Evolutionary conservation across 164 flowering plant genomes (phyloP).

Genomic region (Nymphaea colorata): DNA sequence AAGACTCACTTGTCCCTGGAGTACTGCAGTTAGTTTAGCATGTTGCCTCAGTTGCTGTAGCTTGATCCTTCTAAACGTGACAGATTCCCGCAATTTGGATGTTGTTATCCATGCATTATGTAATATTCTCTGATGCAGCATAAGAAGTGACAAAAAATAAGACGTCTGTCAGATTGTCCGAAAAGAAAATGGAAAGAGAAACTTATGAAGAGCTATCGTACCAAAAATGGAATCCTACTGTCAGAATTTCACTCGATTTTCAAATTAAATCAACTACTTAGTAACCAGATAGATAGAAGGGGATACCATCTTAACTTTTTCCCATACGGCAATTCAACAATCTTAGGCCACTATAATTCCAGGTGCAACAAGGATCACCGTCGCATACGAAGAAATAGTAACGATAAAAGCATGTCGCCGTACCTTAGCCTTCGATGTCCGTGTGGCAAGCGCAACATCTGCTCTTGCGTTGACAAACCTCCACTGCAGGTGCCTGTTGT

Average conservation of each 20-base stretch:
- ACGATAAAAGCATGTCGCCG: neutral
- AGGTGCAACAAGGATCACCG: no score
- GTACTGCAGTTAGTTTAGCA: slow-evolving; percentile 61
- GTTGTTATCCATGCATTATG: slow-evolving; percentile 82
- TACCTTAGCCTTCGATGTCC: slow-evolving; percentile 68
- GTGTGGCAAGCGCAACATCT: slow-evolving; percentile 40
- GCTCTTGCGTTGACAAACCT: slow-evolving; percentile 63
- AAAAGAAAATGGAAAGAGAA: slow-evolving; percentile 32
- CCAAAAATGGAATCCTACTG: no score
- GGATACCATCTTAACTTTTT: no score
- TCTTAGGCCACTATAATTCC: no score
- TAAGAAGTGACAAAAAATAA: neutral
- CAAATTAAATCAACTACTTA: no score
- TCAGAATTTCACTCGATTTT: no score
- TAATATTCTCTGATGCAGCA: slow-evolving; percentile 45
- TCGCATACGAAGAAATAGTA: no score
- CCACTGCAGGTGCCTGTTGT: slow-evolving; percentile 88
- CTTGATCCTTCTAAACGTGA: slow-evolving; percentile 59
- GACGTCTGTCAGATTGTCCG: neutral
- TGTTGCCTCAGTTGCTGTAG: slow-evolving; percentile 62
- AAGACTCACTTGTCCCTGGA: slow-evolving; percentile 67
- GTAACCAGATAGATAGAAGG: no score
- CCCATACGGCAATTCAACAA: no score
- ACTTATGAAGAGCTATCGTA: slow-evolving; percentile 17
- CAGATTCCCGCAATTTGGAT: slow-evolving; percentile 72